Conservation (phyloP, 208 protist genomes). For the Leishmania arabica region DNA sequence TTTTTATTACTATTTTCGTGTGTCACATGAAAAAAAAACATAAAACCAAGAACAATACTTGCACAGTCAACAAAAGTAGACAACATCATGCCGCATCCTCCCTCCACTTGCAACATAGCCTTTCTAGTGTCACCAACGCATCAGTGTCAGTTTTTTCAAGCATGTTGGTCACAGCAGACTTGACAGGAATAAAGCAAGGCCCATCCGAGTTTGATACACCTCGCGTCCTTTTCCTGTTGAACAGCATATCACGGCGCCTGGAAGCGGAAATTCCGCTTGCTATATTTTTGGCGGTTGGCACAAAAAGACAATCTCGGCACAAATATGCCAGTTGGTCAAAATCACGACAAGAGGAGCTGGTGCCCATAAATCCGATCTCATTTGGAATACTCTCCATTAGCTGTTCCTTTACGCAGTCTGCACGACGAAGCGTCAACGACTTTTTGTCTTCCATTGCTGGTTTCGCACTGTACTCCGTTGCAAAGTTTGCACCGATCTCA, state of each 20-base stretch:
- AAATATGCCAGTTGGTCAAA: conserved; percentile 74
- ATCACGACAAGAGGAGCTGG: conserved; percentile 68
- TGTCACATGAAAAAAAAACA: not conserved
- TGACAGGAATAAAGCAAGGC: conserved; percentile 39
- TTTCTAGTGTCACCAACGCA: conserved; percentile 16
- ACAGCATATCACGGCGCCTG: conserved; percentile 40
- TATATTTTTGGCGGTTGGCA: conserved; percentile 16
- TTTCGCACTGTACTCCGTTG: not conserved
- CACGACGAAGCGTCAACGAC: conserved; percentile 30
- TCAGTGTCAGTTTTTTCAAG: conserved; percentile 23
- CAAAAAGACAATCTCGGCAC: conserved; percentile 56
- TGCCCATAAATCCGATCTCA: conserved; percentile 60
- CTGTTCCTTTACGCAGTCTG: conserved; percentile 24
- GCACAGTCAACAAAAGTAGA: not conserved
- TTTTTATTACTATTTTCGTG: not conserved
- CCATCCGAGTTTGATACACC: conserved; percentile 18
- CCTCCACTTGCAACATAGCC: conserved; percentile 29
- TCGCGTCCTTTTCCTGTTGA: conserved; percentile 50
- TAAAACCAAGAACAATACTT: not conserved
- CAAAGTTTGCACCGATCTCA: not conserved
- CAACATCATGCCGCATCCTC: not conserved
- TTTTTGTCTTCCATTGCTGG: conserved; percentile 3
- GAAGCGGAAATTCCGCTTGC: conserved; percentile 9
- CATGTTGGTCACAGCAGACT: conserved; percentile 16
- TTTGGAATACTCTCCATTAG: conserved; percentile 52